A percentile compares a stretch with the other conserved stretches of the same genome.
Conservation (phyloP, 2,329 filamentous ascomycete species). For the Fusarium austroafricanum region DNA sequence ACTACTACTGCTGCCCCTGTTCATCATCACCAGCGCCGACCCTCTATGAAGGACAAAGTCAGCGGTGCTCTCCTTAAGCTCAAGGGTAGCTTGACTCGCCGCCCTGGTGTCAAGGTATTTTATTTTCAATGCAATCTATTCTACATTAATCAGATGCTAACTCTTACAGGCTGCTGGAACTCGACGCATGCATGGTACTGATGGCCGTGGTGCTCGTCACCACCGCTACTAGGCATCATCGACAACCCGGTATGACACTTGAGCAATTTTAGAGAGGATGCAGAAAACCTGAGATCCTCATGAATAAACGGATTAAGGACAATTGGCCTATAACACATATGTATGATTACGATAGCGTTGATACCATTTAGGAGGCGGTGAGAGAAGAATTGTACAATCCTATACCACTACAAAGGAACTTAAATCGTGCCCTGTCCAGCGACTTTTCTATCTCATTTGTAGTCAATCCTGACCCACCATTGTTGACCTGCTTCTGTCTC, state of each 20-base stretch:
- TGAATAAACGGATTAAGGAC: neutral
- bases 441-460: conserved; percentile 33
- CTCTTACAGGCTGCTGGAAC: conserved; percentile 73
- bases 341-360: conserved; percentile 41
- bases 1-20: conserved; percentile 48
- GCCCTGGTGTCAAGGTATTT: conserved; percentile 76
- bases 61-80: conserved; percentile 80
- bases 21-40: conserved; percentile 75
- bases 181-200: conserved; percentile 78
- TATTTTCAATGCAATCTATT: neutral
- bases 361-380: conserved; percentile 31
- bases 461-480: conserved; percentile 1
- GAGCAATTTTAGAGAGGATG: neutral
- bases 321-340: conserved; percentile 6
- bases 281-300: conserved; percentile 8
- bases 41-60: conserved; percentile 80
- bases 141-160: conserved; percentile 12
- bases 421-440: conserved; percentile 11
- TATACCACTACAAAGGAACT: conserved; percentile 21
- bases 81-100: conserved; percentile 74
- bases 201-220: conserved; percentile 69
- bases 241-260: neutral
- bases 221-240: conserved; percentile 32
- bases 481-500: neutral
- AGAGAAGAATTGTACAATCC: conserved; percentile 28